Evolutionary conservation across 306 rosid species (phyloP).

Genomic region (Psophocarpus tetragonolobus): DNA sequence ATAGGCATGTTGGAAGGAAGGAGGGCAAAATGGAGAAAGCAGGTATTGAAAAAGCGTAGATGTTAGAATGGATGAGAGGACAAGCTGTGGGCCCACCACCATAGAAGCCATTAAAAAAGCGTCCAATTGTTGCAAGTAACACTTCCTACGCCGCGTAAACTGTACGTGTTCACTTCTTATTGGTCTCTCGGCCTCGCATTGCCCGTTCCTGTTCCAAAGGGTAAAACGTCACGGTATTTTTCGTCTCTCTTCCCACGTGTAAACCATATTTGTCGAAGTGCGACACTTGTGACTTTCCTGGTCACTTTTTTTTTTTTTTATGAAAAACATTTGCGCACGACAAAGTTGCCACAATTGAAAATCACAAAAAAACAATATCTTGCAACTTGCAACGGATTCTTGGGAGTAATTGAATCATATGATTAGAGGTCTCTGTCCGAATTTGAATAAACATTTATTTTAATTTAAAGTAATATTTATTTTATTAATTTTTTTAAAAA

Average conservation of each 20-base stretch:
- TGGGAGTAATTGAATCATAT: no score
- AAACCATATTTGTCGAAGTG: neutral
- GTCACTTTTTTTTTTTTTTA: neutral
- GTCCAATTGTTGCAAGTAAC: neutral
- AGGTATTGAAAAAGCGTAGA: neutral
- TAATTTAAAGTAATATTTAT: no score
- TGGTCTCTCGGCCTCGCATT: neutral
- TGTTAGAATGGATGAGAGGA: slow-evolving; percentile 38
- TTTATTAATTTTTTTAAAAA: no score
- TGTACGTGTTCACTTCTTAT: slow-evolving; percentile 27
- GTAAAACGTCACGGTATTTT: neutral
- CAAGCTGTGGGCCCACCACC: slow-evolving; percentile 3
- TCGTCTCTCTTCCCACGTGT: slow-evolving; percentile 16
- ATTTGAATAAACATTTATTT: no score
- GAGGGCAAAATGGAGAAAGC: slow-evolving; percentile 40
- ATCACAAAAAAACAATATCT: neutral
- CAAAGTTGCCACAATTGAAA: neutral
- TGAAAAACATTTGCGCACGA: neutral
- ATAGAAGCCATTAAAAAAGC: slow-evolving; percentile 3
- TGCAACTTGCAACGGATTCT: neutral
- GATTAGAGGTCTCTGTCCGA: no score
- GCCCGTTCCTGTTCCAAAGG: neutral
- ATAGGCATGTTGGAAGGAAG: neutral
- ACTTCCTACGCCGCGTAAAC: slow-evolving; percentile 31
- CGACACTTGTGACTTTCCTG: neutral